Percentiles rank a stretch among this genome's conserved stretches.
phyloP scores from a whole-genome alignment of 2,329 filamentous ascomycete genomes.

The Sphaerostilbella broomeana region DNA sequence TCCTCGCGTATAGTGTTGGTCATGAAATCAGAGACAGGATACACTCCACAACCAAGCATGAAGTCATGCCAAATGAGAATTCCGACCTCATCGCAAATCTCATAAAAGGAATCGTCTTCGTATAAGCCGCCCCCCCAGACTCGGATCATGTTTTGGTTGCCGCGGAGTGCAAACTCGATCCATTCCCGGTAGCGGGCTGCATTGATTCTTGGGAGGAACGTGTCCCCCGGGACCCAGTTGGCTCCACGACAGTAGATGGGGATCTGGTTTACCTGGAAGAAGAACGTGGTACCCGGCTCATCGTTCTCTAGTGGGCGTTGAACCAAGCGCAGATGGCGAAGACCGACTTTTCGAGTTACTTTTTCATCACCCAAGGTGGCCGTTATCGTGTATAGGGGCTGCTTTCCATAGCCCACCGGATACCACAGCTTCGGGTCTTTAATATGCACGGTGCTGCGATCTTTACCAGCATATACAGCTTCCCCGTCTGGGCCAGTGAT shows the following conservation, averaged over 20 bases:
- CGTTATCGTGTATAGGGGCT: slow-evolving; percentile 60
- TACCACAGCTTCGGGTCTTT: slow-evolving; percentile 60
- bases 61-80: slow-evolving; percentile 66
- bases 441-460: not conserved
- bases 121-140: slow-evolving; percentile 68
- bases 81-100: slow-evolving; percentile 59
- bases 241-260: slow-evolving; percentile 70
- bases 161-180: slow-evolving; percentile 63
- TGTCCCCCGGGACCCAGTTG: slow-evolving; percentile 73
- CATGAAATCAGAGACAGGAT: slow-evolving; percentile 48
- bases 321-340: slow-evolving; percentile 53
- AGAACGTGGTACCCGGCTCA: slow-evolving; percentile 47
- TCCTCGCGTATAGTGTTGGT: slow-evolving; percentile 52
- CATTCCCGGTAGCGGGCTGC: slow-evolving; percentile 59
- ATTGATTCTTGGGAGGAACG: slow-evolving; percentile 60
- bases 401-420: slow-evolving; percentile 62
- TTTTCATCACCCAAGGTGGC: slow-evolving; percentile 34
- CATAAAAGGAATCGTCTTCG: slow-evolving; percentile 60
- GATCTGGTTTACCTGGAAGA: slow-evolving; percentile 65
- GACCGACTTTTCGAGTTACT: slow-evolving; percentile 49
- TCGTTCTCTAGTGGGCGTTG: slow-evolving; percentile 56
- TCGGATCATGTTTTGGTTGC: slow-evolving; percentile 69
- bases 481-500: not conserved
- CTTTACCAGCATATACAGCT: not conserved
- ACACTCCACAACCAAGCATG: slow-evolving; percentile 61